Evolutionary conservation across 2,329 filamentous ascomycete genomes (phyloP).

Genomic region (Tolypocladium tropicale): DNA sequence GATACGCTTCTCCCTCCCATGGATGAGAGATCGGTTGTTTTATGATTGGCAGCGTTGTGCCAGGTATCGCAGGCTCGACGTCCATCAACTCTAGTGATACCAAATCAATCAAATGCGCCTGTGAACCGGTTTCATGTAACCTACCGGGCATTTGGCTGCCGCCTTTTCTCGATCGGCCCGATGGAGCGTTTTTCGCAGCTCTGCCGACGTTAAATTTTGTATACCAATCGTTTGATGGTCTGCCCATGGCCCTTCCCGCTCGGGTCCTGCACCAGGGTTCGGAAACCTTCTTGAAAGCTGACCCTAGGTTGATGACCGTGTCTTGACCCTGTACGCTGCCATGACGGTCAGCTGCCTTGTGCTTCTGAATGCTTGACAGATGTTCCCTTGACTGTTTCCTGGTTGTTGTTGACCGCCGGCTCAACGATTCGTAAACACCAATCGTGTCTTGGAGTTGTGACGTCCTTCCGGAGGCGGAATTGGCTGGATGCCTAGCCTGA

Average conservation of each 20-base stretch:
- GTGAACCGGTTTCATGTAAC: neutral
- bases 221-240: neutral
- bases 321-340: neutral
- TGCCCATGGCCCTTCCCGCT: neutral
- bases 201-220: neutral
- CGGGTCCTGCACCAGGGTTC: conserved; percentile 10
- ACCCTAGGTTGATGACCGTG: conserved; percentile 9
- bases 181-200: neutral
- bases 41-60: neutral
- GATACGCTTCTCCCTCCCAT: neutral
- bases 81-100: neutral
- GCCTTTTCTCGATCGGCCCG: neutral
- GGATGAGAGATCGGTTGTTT: neutral
- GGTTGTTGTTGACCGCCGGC: neutral
- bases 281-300: conserved; percentile 8
- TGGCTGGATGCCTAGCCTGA: too few species aligned
- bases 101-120: neutral
- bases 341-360: neutral
- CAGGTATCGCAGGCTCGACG: neutral
- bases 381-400: neutral
- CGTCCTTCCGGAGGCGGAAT: neutral
- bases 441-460: conserved; percentile 15
- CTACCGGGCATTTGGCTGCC: neutral
- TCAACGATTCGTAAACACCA: conserved; percentile 18
- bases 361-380: neutral